Base-by-base conservation (phyloP, 495 filamentous ascomycete genomes). In the Darksidea phi region DNA sequence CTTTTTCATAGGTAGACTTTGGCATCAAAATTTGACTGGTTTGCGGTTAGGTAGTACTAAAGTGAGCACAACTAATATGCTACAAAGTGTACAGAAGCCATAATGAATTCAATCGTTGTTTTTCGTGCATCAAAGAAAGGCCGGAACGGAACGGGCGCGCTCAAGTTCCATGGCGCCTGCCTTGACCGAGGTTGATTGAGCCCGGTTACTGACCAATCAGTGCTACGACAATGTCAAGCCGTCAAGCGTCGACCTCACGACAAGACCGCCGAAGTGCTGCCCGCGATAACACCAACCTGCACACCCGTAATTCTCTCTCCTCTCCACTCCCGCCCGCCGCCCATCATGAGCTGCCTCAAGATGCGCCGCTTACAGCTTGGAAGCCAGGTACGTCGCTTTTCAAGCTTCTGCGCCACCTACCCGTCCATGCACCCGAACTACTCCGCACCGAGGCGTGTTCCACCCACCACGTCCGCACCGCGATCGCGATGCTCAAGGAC, bases 281-380 rank as follows among this genome's bases (percentile, higher is more conserved):
- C 23, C 46, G 38, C 13, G 18, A 59, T 21, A 17, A 20, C 37
- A 25, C 46, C 36, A 47, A 6, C 58, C 54, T 2, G 59, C 47
- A 59, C 54, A 42, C 38, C 24, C 59, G n/a, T n/a, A n/a, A n/a
- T 53, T 26, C 63, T 38, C 51, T 4, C 23, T 25, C 47, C 64
- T 51, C 55, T 67, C 53, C 61, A 59, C 48, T 45, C 51, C 57
- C 45, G 32, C 47, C 25, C 23, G 51, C 38, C 36, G 17, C 20
- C 54, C 66, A 61, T 51, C 60, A 68, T 68, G 66, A 68, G 66
- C 61, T 68, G 66, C 43, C 66, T 68, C 66, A 57, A 42, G 57
- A 64, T 64, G 61, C 61, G 61, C 51, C 66, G 66, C 53, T 41
- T 61, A 43, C 66, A 60, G 66, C 57, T 68, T 54, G 61, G 60